Evolutionary conservation across 2,329 filamentous ascomycete species (phyloP).

Genomic region (Celoporthe dispersa): DNA sequence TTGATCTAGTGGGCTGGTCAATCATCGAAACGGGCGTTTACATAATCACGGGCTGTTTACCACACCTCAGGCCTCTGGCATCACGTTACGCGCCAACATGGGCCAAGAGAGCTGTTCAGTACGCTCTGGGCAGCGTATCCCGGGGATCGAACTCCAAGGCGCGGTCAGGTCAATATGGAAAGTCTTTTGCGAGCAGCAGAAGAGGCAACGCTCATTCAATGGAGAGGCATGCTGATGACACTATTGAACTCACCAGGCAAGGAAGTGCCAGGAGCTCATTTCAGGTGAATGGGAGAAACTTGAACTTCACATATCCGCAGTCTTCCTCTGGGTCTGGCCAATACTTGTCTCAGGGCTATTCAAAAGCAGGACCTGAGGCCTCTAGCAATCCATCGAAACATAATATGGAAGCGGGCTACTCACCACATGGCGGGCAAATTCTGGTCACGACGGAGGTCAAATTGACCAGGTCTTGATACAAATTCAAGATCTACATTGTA

Average conservation of each 20-base stretch:
- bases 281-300: neutral
- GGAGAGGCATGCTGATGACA: slow-evolving; percentile 17
- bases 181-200: slow-evolving; percentile 14
- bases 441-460: slow-evolving; percentile 22
- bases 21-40: slow-evolving; percentile 35
- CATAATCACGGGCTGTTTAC: slow-evolving; percentile 36
- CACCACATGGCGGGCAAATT: slow-evolving; percentile 4
- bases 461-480: slow-evolving; percentile 12
- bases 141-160: slow-evolving; percentile 14
- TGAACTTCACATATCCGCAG: neutral
- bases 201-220: neutral
- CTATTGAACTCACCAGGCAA: slow-evolving; percentile 24
- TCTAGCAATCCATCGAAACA: neutral
- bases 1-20: slow-evolving; percentile 34
- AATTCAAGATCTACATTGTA: neutral
- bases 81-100: slow-evolving; percentile 30
- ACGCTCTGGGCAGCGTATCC: neutral
- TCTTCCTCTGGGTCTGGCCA: neutral
- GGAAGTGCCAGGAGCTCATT: slow-evolving; percentile 7
- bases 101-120: slow-evolving; percentile 27
- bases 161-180: slow-evolving; percentile 16
- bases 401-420: neutral
- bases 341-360: neutral
- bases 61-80: slow-evolving; percentile 32
- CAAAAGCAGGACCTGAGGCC: neutral